Percentiles rank a stretch among this genome's conserved stretches.
These are phyloP conservation scores for Tritrichomonas foetus DNA, from an alignment of 208 protist species.

Conservation along the genomic window DNA sequence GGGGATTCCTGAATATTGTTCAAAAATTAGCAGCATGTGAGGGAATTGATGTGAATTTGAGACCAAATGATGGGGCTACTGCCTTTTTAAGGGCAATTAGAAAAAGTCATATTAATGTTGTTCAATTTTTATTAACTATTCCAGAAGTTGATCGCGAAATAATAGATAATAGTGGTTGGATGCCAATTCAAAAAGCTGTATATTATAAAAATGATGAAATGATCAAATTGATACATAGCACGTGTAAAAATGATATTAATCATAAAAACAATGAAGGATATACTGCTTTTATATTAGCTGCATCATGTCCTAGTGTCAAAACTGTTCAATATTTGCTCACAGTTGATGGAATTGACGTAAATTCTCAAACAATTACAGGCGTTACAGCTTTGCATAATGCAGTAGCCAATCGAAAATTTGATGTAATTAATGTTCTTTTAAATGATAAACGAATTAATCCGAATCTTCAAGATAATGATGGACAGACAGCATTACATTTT, in stretches of 20 bases:
- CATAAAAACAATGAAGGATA: neutral
- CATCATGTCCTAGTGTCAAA: neutral
- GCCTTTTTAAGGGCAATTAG: neutral
- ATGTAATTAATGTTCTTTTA: neutral
- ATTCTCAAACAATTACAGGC: neutral
- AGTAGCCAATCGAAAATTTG: neutral
- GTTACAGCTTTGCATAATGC: neutral
- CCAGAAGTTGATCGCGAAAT: neutral
- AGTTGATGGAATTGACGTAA: neutral
- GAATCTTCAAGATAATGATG: neutral
- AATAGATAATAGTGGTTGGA: neutral
- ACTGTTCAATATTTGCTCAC: neutral
- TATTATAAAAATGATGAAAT: neutral
- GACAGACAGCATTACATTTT: neutral
- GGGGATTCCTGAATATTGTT: neutral
- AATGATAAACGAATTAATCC: neutral
- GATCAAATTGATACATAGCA: neutral
- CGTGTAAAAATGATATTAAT: neutral
- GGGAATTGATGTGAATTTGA: neutral
- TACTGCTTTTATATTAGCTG: neutral
- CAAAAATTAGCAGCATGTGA: neutral
- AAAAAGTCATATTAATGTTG: neutral
- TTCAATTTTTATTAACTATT: neutral
- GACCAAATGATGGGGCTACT: neutral
- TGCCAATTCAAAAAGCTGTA: neutral